Base-by-base conservation (phyloP, 2,329 filamentous ascomycete species). In the Tolypocladium paradoxum region DNA sequence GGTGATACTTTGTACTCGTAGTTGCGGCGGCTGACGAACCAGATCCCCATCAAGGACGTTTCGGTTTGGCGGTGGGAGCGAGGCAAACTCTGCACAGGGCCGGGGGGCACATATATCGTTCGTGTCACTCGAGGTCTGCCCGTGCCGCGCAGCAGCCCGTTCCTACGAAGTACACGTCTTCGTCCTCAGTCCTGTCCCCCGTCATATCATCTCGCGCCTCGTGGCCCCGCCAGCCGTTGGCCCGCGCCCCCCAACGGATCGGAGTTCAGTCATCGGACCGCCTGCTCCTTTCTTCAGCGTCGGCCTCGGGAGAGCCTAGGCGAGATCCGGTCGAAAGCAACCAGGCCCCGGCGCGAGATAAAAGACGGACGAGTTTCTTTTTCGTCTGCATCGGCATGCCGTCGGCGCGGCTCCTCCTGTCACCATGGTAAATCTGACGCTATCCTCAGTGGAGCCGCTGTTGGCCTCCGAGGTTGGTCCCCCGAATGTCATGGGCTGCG, bases 401-500 rank as follows among this genome's bases (percentile, higher is more conserved):
- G 43, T 27, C 12, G 47, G 33, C 47, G 29, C 27, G 8, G 22
- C 47, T 18, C 11, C 14, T 35, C 20, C 31, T 18, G 20, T 36
- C 24, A 54, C 33, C 34, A 48, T 51, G 43, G 43, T 27, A 18
- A 49, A 49, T 36, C 16, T 4, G 29, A 46, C 53, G 46, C 22
- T 22, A 37, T 46, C 45, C 29, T 18, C 49, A 11, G 46, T 46
- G 29, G 53, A 54, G 49, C 53, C 53, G 3, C 20, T 55, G 34
- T 7, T 55, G 33, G 53, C 53, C 16, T 49, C 50, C 38, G 53
- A 55, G 50, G 53, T 55, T 18, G 20, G 50, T 55, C 3, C n/a
- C 36, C 14, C 16, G 34, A 36, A 18, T 6, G 34, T 16, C 34
- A 3, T 18, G 14, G 14, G 6, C 6, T 8, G 16, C 16, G 18